These are phyloP conservation scores for Clavaria fumosa DNA, from an alignment of 768 basidiomycete genomes.

Conservation along the genomic window DNA sequence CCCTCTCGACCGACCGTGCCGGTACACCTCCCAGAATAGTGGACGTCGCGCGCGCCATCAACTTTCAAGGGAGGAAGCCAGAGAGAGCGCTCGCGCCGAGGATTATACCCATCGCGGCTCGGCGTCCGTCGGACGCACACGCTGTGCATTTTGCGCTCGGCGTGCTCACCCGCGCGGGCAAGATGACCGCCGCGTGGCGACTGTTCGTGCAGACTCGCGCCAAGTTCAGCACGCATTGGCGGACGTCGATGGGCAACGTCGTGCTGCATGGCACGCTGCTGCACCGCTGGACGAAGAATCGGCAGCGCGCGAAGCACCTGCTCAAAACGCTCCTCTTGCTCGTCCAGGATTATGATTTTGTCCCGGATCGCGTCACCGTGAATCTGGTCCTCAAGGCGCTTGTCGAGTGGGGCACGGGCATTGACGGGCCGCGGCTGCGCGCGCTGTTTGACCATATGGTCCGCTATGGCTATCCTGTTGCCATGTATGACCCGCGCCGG, in stretches of 20 bases:
- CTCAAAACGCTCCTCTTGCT: constrained; percentile 28
- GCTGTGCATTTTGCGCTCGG: constrained; percentile 21
- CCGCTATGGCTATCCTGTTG: constrained; percentile 40
- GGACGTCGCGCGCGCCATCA: constrained; percentile 13
- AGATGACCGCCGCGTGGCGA: constrained; percentile 28
- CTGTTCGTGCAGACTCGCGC: constrained; percentile 20
- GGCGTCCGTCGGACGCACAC: constrained; percentile 14
- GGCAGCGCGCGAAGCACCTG: constrained; percentile 30
- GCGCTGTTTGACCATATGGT: constrained; percentile 52
- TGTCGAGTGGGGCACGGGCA: constrained; percentile 31
- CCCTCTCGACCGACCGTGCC: neutral
- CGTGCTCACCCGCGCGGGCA: constrained; percentile 26
- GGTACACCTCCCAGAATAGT: constrained; percentile 13
- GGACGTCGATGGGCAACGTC: constrained; percentile 39
- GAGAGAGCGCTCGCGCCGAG: constrained; percentile 9
- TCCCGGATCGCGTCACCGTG: constrained; percentile 50
- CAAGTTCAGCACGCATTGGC: constrained; percentile 17
- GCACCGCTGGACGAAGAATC: constrained; percentile 22
- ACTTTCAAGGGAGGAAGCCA: constrained; percentile 15
- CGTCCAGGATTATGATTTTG: constrained; percentile 29
- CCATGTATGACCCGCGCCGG: constrained; percentile 16
- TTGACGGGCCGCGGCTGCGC: constrained; percentile 30
- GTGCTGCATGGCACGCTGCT: constrained; percentile 32
- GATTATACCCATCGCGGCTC: constrained; percentile 14
- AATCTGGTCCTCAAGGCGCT: constrained; percentile 54